These are phyloP conservation scores for Aspergillus alliaceus DNA, from an alignment of 2,329 filamentous ascomycete species.

Conservation along the genomic window DNA sequence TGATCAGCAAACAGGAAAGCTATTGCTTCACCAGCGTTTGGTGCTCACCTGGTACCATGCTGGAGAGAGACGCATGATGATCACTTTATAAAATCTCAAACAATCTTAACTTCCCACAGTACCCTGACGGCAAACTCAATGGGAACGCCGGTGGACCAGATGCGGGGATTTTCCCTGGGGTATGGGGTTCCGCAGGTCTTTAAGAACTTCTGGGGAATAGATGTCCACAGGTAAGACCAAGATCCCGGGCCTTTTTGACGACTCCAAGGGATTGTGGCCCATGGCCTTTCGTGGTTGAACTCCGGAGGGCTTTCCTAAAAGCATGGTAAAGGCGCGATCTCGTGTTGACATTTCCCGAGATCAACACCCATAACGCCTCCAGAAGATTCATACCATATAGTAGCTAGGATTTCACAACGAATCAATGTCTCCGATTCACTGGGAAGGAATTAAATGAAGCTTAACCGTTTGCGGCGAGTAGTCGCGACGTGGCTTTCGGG, in stretches of 20 bases:
- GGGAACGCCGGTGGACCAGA: conserved; percentile 10
- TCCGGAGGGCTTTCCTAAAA: conserved; percentile 1
- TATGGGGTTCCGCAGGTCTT: conserved; percentile 18
- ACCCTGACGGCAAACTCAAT: background rate
- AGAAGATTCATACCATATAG: conserved; percentile 8
- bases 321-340: conserved; percentile 1
- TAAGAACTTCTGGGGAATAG: conserved; percentile 25
- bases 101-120: background rate
- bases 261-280: background rate
- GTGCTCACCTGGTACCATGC: conserved; percentile 56
- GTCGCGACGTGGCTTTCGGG: background rate
- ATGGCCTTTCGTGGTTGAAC: background rate
- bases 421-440: background rate
- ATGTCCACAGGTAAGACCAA: conserved; percentile 15
- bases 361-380: conserved; percentile 1
- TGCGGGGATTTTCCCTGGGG: conserved; percentile 17
- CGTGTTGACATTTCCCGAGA: background rate
- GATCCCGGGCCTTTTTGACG: conserved; percentile 1
- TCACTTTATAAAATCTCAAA: background rate
- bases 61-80: conserved; percentile 55
- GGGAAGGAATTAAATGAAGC: conserved; percentile 4
- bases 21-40: background rate
- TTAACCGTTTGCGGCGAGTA: conserved; percentile 14
- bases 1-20: conserved; percentile 14
- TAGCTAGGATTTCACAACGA: conserved; percentile 1